Percentiles rank a stretch among this genome's conserved stretches.
Conservation (phyloP, 176 grass and related monocot species). For the Bolboschoenus planiculmis region DNA sequence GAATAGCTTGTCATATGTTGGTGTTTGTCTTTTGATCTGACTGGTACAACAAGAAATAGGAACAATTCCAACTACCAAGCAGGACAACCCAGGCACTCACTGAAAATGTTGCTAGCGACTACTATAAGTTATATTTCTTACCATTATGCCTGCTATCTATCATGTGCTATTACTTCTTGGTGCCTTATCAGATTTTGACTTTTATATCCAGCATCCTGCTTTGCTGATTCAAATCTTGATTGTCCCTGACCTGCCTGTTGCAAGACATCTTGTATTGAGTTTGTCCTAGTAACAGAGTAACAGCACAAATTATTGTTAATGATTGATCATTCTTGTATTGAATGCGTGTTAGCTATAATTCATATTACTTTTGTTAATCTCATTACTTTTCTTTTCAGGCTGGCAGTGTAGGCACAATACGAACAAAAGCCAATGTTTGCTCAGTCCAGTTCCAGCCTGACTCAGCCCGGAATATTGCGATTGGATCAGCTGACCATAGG, state of each 20-base stretch:
- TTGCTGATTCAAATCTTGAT: neutral
- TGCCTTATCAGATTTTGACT: neutral
- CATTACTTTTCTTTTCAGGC: slow-evolving; percentile 46
- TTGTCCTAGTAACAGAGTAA: neutral
- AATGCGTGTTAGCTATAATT: neutral
- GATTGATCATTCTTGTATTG: neutral
- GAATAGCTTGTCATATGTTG: neutral
- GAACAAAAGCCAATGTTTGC: slow-evolving; percentile 92
- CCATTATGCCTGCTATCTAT: neutral
- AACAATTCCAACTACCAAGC: neutral
- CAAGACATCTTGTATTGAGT: neutral
- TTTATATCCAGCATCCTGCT: neutral
- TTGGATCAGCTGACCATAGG: slow-evolving; percentile 94
- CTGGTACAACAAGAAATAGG: neutral
- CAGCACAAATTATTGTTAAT: neutral
- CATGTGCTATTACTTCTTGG: neutral
- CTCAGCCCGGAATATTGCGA: slow-evolving; percentile 54
- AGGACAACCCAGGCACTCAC: neutral
- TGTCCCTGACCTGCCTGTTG: neutral
- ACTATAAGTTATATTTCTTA: neutral
- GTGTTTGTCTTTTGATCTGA: slow-evolving; percentile 36
- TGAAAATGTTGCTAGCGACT: neutral
- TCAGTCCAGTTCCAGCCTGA: slow-evolving; percentile 95
- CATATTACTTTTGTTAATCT: slow-evolving; percentile 52
- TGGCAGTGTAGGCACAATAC: slow-evolving; percentile 85